Evolutionary conservation across 2,329 filamentous ascomycete genomes (phyloP).

Genomic region (Xylariaceae sp.): DNA sequence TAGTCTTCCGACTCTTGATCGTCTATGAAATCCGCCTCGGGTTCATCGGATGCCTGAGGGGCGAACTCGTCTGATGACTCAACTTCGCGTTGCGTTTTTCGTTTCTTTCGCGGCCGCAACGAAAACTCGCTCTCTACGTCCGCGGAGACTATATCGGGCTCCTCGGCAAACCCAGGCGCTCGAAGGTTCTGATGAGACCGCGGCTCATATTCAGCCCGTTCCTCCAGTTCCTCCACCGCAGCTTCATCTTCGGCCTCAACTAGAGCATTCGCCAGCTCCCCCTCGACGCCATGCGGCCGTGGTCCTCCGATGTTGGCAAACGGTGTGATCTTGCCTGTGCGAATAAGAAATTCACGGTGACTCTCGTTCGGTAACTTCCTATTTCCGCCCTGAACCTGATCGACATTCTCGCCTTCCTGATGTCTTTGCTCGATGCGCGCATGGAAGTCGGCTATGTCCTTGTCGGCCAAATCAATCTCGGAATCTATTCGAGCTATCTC

Average conservation of each 20-base stretch:
- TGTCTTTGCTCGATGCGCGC: slow-evolving; percentile 78
- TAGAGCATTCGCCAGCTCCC: slow-evolving; percentile 75
- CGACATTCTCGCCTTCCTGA: slow-evolving; percentile 49
- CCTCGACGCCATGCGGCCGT: slow-evolving; percentile 63
- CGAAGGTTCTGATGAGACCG: slow-evolving; percentile 73
- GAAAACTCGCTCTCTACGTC: slow-evolving; percentile 57
- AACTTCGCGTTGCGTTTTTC: slow-evolving; percentile 42
- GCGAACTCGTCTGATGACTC: slow-evolving; percentile 52
- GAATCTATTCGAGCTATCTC: slow-evolving; percentile 69
- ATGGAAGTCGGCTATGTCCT: slow-evolving; percentile 80
- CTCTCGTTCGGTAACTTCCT: slow-evolving; percentile 76
- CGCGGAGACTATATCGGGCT: slow-evolving; percentile 39
- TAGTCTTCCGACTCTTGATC: slow-evolving; percentile 44
- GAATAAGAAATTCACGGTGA: slow-evolving; percentile 85
- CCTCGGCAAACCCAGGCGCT: slow-evolving; percentile 70
- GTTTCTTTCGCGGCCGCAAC: slow-evolving; percentile 61
- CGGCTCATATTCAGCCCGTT: slow-evolving; percentile 48
- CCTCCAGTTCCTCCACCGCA: slow-evolving; percentile 51
- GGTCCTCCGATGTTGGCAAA: slow-evolving; percentile 78
- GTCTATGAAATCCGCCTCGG: slow-evolving; percentile 35
- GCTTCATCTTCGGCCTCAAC: slow-evolving; percentile 81
- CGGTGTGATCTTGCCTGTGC: slow-evolving; percentile 96
- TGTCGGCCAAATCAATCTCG: slow-evolving; percentile 65
- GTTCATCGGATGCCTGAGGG: slow-evolving; percentile 36
- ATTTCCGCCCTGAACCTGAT: slow-evolving; percentile 50